These are phyloP conservation scores for Diaporthe humulicola DNA, from an alignment of 2,329 filamentous ascomycete genomes.

Conservation along the genomic window DNA sequence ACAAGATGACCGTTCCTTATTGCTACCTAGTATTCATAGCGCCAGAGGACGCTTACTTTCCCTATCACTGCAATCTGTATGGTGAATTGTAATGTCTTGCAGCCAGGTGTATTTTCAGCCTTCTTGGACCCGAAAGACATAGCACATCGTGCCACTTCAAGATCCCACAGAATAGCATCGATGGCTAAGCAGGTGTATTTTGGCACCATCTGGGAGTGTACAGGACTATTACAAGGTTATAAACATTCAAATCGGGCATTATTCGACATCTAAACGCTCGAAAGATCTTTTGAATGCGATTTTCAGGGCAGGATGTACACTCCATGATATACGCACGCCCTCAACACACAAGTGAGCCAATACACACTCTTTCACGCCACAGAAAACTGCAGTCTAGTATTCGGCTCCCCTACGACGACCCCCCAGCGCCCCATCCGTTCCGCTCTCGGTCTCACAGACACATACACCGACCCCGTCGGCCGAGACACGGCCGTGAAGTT, in stretches of 20 bases:
- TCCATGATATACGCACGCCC: background rate
- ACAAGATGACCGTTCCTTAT: accelerated
- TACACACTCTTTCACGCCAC: background rate
- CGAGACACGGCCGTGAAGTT: background rate
- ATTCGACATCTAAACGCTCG: too few species aligned
- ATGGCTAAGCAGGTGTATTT: too few species aligned
- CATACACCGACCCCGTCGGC: background rate
- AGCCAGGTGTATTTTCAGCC: too few species aligned
- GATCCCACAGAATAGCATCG: too few species aligned
- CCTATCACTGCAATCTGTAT: background rate
- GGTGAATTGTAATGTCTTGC: too few species aligned
- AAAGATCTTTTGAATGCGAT: background rate
- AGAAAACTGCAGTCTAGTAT: conserved; percentile 29
- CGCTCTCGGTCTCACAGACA: conserved; percentile 1
- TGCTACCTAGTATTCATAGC: background rate
- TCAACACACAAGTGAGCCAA: background rate
- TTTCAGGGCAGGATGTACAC: background rate
- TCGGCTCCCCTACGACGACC: background rate
- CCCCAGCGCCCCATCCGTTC: background rate
- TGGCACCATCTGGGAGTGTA: too few species aligned
- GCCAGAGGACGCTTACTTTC: background rate
- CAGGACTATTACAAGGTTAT: background rate
- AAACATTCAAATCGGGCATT: background rate
- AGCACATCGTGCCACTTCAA: background rate
- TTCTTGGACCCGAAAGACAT: too few species aligned